Base-by-base conservation (phyloP, 768 basidiomycete genomes). In the Hericium erinaceus region DNA sequence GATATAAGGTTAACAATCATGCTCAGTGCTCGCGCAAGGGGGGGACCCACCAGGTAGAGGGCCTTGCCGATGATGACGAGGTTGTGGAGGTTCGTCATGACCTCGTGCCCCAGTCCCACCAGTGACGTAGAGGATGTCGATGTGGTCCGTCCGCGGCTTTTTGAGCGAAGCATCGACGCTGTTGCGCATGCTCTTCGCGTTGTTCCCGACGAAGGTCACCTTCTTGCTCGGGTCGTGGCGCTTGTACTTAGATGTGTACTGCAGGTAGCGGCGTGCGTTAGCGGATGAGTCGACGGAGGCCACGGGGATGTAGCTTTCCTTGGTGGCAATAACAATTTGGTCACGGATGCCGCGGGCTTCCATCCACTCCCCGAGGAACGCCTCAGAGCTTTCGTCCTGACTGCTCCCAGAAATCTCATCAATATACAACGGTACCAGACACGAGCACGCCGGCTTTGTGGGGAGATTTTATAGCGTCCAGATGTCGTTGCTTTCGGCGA, bases 61-160 rank as follows among this genome's bases (percentile, higher is more conserved):
- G 75, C 72, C 62, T 77, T 76, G 46, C 75, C 73, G 15, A 61
- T 44, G 24, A 63, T 65, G 60, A 79, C 75, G 37, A 77, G 66
- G 41, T 68, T 64, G 60, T 77, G 70, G 13, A 79, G 64, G 16
- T 59, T 58, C 37, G 71, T 71, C 76, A 79, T 77, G 51, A 78
- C 55, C 60, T 78, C 16, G 73, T 73, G 2, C 73, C 61, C 59
- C 71, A 75, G 60, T 76, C 76, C 76, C 75, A 72, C 63, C 68
- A 22, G 22, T 22, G 22, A 22, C 22, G 22, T 22, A 22, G 22
- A 22, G 22, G 22, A 22, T 22, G 49, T 50, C 49, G 20, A 50
- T 50, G 16, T 50, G 77, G 77, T 24, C 55, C 4, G 76, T 77
- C 44, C 70, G 66, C 12, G 77, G 69, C 58, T 74, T 75, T 63